Base-by-base conservation (phyloP, 192 early-diverging fungal genomes). In the Pecoramyces ruminantium region DNA sequence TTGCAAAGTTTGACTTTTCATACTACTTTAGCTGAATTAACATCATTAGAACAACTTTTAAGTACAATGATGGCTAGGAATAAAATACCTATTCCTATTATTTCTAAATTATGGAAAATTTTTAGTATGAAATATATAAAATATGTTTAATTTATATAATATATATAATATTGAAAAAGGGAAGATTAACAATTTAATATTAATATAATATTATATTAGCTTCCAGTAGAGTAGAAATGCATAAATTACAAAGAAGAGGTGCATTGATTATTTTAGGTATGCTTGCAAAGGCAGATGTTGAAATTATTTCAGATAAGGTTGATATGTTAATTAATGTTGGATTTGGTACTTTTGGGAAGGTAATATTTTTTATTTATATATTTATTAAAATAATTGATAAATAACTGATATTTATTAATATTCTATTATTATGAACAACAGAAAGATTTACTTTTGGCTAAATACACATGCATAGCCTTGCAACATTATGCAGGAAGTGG, bases 191-290 rank as follows among this genome's bases (percentile, higher is more conserved):
- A n/a, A n/a, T n/a, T n/a, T n/a, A n/a, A n/a, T n/a, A n/a, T n/a
- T n/a, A 4, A 25, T 27, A 16, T 77, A 28, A 27, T 78, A 40
- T 27, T 38, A 67, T 78, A 38, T 29, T 80, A 86, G 79, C 83
- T 28, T 82, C 82, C 78, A 87, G 88, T 78, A 88, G 88, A 80
- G 88, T 88, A 30, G 88, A 90, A 28, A 88, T 94, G 38, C 86
- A 93, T 28, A 89, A 92, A 12, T 86, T 86, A 4, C 90, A 94
- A 83, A 92, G 97, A 17, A 89, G 94, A 27, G 94, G 96, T 14
- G 95, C 96, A 1, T 93, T 99, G 29, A 94, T 96, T 77, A 91
- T 99, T 58, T 85, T 99, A 9, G 92, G 93, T 27, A 98, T 98
- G 96, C 81, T 99, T 79, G 96, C 95, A 11, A 96, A 96, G 81